Conservation (phyloP, 148 eudicot species). For the Vaccinium macrocarpon region DNA sequence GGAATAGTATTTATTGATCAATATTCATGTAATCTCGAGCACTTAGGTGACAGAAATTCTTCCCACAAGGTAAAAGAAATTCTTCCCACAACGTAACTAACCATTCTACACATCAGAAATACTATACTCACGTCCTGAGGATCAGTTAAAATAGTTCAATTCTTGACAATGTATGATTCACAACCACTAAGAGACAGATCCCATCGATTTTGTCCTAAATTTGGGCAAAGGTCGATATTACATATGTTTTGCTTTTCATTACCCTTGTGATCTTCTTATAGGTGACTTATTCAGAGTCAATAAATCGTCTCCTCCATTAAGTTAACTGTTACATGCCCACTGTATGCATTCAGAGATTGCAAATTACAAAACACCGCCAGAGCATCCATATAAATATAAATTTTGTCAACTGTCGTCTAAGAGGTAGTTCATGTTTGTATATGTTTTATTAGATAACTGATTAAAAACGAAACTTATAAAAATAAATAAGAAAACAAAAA, state of each 20-base stretch:
- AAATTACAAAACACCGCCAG: background rate
- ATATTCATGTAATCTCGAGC: background rate
- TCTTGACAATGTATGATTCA: background rate
- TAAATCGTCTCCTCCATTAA: background rate
- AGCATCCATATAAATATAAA: background rate
- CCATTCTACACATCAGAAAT: background rate
- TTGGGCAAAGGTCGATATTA: background rate
- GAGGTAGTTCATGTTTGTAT: background rate
- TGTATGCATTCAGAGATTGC: background rate
- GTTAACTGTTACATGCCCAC: background rate
- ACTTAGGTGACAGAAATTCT: background rate
- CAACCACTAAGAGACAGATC: background rate
- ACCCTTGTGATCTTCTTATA: background rate
- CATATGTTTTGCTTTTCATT: background rate
- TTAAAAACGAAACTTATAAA: background rate
- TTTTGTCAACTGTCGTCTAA: background rate
- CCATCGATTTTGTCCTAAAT: background rate
- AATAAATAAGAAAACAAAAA: background rate
- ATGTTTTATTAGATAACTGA: background rate
- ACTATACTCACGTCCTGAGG: background rate
- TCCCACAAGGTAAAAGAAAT: background rate
- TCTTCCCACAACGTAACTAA: background rate
- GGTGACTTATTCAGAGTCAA: background rate
- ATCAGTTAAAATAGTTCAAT: constrained; percentile 4
- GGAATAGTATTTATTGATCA: background rate